Evolutionary conservation across 768 basidiomycete species (phyloP), one percentile per base, ranked within the genome.

Genomic region (Mycena floridula): DNA sequence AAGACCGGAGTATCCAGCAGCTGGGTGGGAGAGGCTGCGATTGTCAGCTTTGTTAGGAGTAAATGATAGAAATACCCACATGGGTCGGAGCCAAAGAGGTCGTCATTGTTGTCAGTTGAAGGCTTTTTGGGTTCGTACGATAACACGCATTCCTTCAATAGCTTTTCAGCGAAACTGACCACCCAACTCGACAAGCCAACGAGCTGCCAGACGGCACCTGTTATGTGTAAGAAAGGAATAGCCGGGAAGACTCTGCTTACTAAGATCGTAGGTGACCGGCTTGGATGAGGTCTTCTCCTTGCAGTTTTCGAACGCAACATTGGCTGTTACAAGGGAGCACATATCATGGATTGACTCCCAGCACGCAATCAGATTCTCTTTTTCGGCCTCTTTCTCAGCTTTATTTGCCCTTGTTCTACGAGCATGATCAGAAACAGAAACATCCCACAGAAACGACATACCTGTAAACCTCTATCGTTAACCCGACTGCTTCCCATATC

Each of bases 171-270:
- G 50, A 87, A 80, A 25, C 62, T 61, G 22, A 87, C 63, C 36
- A 77, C 57, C 85, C 85, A 90, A 7, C 63, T 65, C 1, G 73
- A 76, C 37, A 88, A 54, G 7, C 73, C 75, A 37, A 81, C 74
- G 12, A 89, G 68, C 50, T 84, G 81, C 88, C 88, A 89, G 22
- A 79, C 72, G 26, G 82, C 77, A 43, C 79, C 87, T 90, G 37
- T 23, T 35, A 22, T 43, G 20, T 20, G 44, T 25, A 37, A 25
- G 24, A 25, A 16, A 16, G 43, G 30, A n/a, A 30, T 37, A 9
- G 40, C 26, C 20, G 21, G 43, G 37, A 41, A 30, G 20, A 30
- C 7, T 11, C 11, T 4, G 13, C 6, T n/a, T 15, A 15, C 28
- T 40, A 42, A 11, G 12, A 20, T 40, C 16, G 37, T 20, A 47